Percentiles rank a stretch among this genome's conserved stretches.
Conservation (phyloP, 2,329 filamentous ascomycete species). For the Fusarium liriodendri region DNA sequence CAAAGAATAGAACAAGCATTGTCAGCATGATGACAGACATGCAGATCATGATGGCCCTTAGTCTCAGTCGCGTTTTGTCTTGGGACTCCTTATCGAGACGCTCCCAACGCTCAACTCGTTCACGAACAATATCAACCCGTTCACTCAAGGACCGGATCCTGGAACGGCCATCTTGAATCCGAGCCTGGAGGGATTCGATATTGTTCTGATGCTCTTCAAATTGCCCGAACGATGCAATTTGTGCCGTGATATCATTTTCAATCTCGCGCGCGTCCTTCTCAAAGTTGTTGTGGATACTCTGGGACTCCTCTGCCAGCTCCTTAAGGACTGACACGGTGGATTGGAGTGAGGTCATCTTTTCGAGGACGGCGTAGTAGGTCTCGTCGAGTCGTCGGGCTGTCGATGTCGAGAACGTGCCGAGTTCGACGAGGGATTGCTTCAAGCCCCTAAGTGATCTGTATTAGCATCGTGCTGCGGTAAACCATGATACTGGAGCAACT, state of each 20-base stretch:
- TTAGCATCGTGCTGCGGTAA: constrained; percentile 34
- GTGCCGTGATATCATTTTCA: constrained; percentile 67
- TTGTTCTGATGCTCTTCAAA: constrained; percentile 74
- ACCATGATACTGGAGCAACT: constrained; percentile 12
- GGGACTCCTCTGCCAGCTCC: constrained; percentile 72
- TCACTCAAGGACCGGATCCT: constrained; percentile 69
- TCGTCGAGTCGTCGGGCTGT: constrained; percentile 77
- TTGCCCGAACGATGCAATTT: constrained; percentile 69
- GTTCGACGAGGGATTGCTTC: constrained; percentile 61
- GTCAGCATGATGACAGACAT: constrained; percentile 62
- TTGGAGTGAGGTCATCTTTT: constrained; percentile 74
- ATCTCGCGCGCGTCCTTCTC: constrained; percentile 68
- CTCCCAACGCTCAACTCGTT: constrained; percentile 75
- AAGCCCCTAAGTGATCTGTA: constrained; percentile 53
- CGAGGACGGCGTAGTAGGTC: constrained; percentile 78
- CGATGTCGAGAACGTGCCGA: constrained; percentile 70
- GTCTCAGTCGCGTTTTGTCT: constrained; percentile 71
- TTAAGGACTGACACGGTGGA: constrained; percentile 73
- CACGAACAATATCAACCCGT: constrained; percentile 72
- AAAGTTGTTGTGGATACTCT: constrained; percentile 69
- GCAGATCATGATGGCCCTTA: constrained; percentile 73
- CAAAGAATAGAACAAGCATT: constrained; percentile 56
- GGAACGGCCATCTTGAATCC: constrained; percentile 70
- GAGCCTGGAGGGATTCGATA: constrained; percentile 70
- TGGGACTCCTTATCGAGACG: constrained; percentile 74